Evolutionary conservation across 306 rosid genomes (phyloP), one percentile per base, ranked within the genome.

Genomic region (Castanea sativa): DNA sequence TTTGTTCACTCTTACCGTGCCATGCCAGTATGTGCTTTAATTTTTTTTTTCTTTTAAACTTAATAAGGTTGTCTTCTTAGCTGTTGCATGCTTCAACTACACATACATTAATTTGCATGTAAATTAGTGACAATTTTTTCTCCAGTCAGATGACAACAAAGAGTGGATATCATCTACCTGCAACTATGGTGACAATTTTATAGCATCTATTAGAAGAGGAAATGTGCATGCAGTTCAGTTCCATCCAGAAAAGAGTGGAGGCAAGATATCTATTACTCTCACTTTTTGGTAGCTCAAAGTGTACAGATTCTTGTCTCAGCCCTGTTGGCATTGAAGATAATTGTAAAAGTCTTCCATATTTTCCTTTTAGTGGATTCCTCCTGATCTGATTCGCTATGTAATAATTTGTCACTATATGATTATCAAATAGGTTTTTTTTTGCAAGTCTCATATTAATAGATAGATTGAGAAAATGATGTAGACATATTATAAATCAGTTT

Each of bases 181-280:
- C 84, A 84, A 93, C 78, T 95, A 95, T 23, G 98, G 99, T 71
- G 97, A 88, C 76, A 84, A 86, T 67, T 95, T 95, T 85, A 90
- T 95, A 87, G 93, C 98, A 4, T 95, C 98, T 55, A 86, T 95
- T 73, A 88, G 87, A 80, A 91, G 89, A 87, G 99, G 99, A 82
- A 95, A 89, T 65, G 98, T 90, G 79, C 99, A 93, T 76, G 99
- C 97, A 73, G 98, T 95, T 84, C 99, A 95, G 77, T 95, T 95
- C 87, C 99, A 95, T 80, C 99, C 99, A 0, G 98, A 95, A 83
- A 95, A 95, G 86, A 95, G 99, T 75, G 99, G 97, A 89, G 98
- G 99, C 84, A 85, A 89, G 90, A 74, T 84, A 59, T 85, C 76
- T 67, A 86, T 78, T 79, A 43, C 55, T 78, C 68, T 64, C 71